Evolutionary conservation across 305 asterid genomes (phyloP), one percentile per base, ranked within the genome.

Genomic region (Plantago coronopus): DNA sequence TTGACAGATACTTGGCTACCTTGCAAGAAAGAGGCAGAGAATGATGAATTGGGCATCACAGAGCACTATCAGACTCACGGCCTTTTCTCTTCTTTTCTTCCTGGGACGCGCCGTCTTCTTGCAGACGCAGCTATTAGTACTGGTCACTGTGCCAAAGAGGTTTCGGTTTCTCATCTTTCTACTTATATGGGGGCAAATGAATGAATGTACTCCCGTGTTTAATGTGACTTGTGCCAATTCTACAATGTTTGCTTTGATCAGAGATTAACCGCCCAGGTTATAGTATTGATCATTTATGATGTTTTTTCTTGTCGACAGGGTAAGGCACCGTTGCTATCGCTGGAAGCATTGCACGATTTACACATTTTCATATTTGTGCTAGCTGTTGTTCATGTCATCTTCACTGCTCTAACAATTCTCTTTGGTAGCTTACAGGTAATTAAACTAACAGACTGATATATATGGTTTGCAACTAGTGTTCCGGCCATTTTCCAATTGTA

Each of bases 331-430:
- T 57, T 87, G 76, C 56, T 87, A 42, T 84, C 95, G 46, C 61
- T 68, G n/a, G 51, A 65, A 44, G 89, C 84, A 29, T 21, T 87
- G 69, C 95, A 87, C 71, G 86, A 87, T 69, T 93, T 87, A 44
- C 95, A 87, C 67, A 84, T 85, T 54, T 82, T 87, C 65, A 82
- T 87, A 64, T 87, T 87, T 19, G 95, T 81, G 48, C 69, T 87
- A 15, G 94, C 90, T n/a, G 84, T 76, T 25, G 74, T 81, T 19
- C 95, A 87, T 62, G 93, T 87, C 4, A 53, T 79, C 5, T 79
- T 85, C 79, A 80, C 82, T 49, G 90, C 82, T 51, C 68, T 76
- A 12, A 85, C 90, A 6, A 80, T 85, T 53, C 59, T 83, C 11
- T 69, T 81, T 10, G 90, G 86, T 10, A 72, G 83, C 46, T 43